phyloP scores from a whole-genome alignment of 2,329 filamentous ascomycete species.

The Fusarium nisikadoi region DNA sequence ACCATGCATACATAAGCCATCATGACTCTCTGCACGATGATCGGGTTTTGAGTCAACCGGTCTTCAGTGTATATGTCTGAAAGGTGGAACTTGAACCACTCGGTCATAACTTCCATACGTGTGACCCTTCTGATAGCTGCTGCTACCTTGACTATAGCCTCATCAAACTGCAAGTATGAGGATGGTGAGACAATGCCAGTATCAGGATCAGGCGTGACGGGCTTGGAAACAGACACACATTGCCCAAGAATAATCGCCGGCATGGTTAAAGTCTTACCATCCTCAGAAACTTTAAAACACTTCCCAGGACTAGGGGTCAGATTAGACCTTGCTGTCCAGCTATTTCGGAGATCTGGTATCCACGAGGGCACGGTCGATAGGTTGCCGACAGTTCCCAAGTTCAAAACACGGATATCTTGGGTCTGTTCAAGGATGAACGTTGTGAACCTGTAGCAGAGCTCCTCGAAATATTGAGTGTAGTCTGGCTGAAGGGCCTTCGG shows the following conservation, averaged over 20 bases:
- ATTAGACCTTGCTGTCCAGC: slow-evolving; percentile 8
- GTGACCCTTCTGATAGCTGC: not conserved
- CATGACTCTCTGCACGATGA: slow-evolving; percentile 6
- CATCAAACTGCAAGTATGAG: not conserved
- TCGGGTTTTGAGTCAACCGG: not conserved
- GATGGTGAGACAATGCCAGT: fast-evolving
- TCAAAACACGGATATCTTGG: not conserved
- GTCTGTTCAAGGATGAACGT: not conserved
- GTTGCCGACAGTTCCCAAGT: not conserved
- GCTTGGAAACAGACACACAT: not conserved
- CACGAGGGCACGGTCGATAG: not conserved
- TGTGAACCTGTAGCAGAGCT: not conserved
- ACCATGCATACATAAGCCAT: slow-evolving; percentile 23
- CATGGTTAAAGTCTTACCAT: not conserved
- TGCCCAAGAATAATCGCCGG: not conserved
- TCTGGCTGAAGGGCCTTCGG: not conserved
- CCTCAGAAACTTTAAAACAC: not conserved
- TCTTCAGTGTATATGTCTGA: slow-evolving; percentile 6
- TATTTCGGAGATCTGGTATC: slow-evolving; percentile 15
- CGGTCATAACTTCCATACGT: not conserved
- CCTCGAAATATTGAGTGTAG: not conserved
- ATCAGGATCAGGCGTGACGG: fast-evolving
- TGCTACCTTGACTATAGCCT: not conserved
- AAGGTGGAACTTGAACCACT: slow-evolving; percentile 8
- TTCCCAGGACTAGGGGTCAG: not conserved